Evolutionary conservation across 108 stramenopile species (phyloP).

Genomic region (Fragilaria radians): DNA sequence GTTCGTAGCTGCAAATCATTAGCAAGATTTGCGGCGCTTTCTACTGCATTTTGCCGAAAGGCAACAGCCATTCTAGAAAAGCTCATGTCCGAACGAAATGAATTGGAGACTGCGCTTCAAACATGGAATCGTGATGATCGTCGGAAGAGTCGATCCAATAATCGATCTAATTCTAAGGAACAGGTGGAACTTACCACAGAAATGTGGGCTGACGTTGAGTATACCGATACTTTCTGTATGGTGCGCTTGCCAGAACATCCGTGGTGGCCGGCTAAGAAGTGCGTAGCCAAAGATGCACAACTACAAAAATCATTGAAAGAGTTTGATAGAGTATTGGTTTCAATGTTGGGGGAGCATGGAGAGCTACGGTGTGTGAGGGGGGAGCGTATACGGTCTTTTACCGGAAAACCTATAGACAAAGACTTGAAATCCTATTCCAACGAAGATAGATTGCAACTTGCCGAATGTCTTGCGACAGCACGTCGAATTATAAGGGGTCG

Average conservation of each 20-base stretch:
- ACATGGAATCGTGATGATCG: constrained; percentile 32
- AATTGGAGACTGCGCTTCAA: constrained; percentile 34
- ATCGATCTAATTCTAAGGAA: constrained; percentile 19
- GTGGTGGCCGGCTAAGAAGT: constrained; percentile 80
- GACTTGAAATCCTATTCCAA: constrained; percentile 27
- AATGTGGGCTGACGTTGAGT: constrained; percentile 61
- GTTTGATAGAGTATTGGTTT: constrained; percentile 44
- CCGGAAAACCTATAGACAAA: constrained; percentile 42
- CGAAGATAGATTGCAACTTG: constrained; percentile 42
- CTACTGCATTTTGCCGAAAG: constrained; percentile 36
- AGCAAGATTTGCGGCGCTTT: constrained; percentile 53
- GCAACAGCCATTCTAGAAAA: constrained; percentile 41
- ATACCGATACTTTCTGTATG: constrained; percentile 65
- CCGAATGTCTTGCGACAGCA: constrained; percentile 64
- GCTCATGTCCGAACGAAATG: constrained; percentile 44
- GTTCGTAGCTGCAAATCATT: constrained; percentile 63
- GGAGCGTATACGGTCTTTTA: constrained; percentile 44
- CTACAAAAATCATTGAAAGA: constrained; percentile 31
- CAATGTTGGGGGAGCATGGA: constrained; percentile 62
- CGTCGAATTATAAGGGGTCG: constrained; percentile 50
- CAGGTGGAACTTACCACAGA: constrained; percentile 32
- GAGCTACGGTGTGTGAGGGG: constrained; percentile 48
- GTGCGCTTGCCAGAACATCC: constrained; percentile 64
- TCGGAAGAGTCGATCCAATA: constrained; percentile 8
- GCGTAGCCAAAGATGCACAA: constrained; percentile 39